phyloP scores from a whole-genome alignment of 352 stramenopile species.

The Globisporangium perplexum region DNA sequence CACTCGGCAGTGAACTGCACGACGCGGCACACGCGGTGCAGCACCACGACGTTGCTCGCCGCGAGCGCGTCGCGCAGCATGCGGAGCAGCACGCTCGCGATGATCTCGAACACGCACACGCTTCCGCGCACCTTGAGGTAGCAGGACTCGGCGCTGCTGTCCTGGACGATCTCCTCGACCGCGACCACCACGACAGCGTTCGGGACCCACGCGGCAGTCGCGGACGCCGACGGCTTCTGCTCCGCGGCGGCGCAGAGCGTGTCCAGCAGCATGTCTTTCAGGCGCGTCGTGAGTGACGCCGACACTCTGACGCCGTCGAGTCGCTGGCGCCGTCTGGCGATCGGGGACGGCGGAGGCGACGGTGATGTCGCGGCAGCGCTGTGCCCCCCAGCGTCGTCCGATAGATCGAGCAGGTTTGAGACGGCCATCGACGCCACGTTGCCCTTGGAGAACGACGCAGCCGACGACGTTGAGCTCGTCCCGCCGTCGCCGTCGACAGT shows the following conservation, averaged over 20 bases:
- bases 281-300: slow-evolving; percentile 26
- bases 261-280: slow-evolving; percentile 56
- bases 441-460: slow-evolving; percentile 1
- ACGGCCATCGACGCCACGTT: neutral
- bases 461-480: too few species aligned
- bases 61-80: slow-evolving; percentile 22
- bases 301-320: slow-evolving; percentile 44
- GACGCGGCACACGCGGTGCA: slow-evolving; percentile 44
- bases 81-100: slow-evolving; percentile 26
- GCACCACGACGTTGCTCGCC: slow-evolving; percentile 19
- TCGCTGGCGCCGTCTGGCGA: slow-evolving; percentile 20
- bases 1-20: slow-evolving; percentile 50
- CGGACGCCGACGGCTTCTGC: slow-evolving; percentile 3
- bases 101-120: slow-evolving; percentile 58
- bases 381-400: slow-evolving; percentile 23
- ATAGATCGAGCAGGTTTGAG: slow-evolving; percentile 50
- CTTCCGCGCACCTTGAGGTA: slow-evolving; percentile 40
- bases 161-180: slow-evolving; percentile 49
- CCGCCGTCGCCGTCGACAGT: neutral
- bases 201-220: slow-evolving; percentile 10
- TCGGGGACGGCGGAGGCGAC: slow-evolving; percentile 28
- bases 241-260: slow-evolving; percentile 21
- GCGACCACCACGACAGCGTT: slow-evolving; percentile 41
- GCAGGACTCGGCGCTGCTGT: slow-evolving; percentile 29
- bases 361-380: neutral